Conservation (phyloP, 208 protist species). For the Wallacemonas rigidus region DNA sequence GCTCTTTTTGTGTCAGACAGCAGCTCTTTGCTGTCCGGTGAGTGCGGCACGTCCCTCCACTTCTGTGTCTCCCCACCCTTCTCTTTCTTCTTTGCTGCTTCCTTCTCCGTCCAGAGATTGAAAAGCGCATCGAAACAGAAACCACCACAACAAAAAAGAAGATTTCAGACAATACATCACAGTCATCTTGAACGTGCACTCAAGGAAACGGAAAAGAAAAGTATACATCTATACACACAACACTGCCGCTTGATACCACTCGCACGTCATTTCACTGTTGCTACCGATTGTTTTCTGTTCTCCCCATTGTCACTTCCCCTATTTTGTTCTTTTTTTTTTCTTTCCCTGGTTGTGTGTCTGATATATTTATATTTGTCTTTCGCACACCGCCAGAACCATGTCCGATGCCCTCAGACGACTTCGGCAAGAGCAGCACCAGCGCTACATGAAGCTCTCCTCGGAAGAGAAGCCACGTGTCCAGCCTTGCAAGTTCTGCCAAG, state of each 20-base stretch:
- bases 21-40: no score
- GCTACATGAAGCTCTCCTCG: slow-evolving; percentile 26
- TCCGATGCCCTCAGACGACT: slow-evolving; percentile 30
- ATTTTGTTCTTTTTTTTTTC: neutral
- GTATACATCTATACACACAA: neutral
- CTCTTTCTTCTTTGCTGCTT: neutral
- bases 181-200: no score
- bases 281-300: no score
- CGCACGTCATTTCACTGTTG: neutral
- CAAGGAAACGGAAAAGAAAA: no score
- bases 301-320: neutral
- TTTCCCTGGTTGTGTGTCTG: no score
- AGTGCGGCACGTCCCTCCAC: no score
- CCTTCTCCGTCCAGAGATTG: neutral
- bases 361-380: no score
- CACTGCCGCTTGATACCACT: neutral
- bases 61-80: no score
- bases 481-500: slow-evolving; percentile 58
- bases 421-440: slow-evolving; percentile 33
- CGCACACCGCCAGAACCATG: slow-evolving; percentile 4
- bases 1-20: no score
- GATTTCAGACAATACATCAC: no score
- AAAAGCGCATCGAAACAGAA: no score
- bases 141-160: no score
- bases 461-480: slow-evolving; percentile 44